phyloP scores from a whole-genome alignment of 1,284 basidiomycete species.

The Apiotrichum sp. region DNA sequence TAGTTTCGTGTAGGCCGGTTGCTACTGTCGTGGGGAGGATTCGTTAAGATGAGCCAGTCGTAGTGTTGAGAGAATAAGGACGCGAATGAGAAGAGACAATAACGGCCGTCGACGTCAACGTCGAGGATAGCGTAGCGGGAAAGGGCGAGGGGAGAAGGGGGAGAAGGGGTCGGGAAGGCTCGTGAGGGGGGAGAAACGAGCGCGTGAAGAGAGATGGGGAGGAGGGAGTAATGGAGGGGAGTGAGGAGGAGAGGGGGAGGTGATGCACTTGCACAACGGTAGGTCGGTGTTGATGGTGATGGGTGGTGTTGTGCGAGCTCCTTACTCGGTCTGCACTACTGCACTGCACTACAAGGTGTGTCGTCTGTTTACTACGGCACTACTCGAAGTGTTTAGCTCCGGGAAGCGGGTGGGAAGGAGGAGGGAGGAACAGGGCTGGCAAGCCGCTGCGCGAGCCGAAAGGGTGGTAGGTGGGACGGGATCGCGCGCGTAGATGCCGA shows the following conservation, averaged over 20 bases:
- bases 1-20: too few relatives aligned
- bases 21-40: too few relatives aligned
- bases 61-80: not conserved
- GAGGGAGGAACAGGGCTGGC: not conserved
- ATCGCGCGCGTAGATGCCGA: not conserved
- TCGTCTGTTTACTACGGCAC: too few relatives aligned
- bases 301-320: not conserved
- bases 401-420: not conserved
- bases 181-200: too few relatives aligned
- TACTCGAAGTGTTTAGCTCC: too few relatives aligned
- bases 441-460: not conserved
- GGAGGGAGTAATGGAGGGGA: not conserved
- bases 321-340: too few relatives aligned
- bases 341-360: too few relatives aligned
- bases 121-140: not conserved
- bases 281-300: not conserved
- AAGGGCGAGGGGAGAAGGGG: too few relatives aligned
- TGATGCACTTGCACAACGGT: not conserved
- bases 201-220: too few relatives aligned
- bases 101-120: not conserved
- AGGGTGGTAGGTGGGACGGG: not conserved
- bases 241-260: conserved; percentile 11
- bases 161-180: too few relatives aligned
- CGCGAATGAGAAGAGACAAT: conserved; percentile 8
- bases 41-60: too few relatives aligned